Conservation (phyloP, 352 stramenopile genomes). For the Phytophthora aleatoria region DNA sequence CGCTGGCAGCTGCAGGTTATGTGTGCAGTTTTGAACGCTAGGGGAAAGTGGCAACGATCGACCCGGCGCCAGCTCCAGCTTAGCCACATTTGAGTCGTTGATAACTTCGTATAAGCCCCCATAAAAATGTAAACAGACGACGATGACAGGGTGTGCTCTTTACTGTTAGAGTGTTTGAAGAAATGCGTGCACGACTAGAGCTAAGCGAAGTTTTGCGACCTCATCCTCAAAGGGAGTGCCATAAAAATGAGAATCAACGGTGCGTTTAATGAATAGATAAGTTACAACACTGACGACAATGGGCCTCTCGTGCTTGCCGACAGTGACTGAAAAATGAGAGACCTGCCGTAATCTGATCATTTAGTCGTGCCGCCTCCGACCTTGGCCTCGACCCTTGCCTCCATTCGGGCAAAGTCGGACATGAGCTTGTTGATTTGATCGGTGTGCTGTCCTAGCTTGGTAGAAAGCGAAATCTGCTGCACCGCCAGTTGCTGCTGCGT, state of each 20-base stretch:
- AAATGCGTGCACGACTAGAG: background rate
- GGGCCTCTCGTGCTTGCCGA: constrained; percentile 4
- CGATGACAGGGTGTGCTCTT: constrained; percentile 1
- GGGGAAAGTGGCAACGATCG: constrained; percentile 11
- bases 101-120: constrained; percentile 21
- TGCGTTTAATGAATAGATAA: constrained; percentile 22
- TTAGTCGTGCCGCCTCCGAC: constrained; percentile 32
- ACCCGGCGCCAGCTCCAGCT: constrained; percentile 7
- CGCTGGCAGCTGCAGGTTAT: background rate
- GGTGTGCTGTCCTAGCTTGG: constrained; percentile 68
- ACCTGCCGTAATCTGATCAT: constrained; percentile 1
- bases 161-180: background rate
- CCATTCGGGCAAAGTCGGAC: constrained; percentile 74
- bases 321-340: constrained; percentile 11
- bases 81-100: constrained; percentile 14
- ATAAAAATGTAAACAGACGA: constrained; percentile 34
- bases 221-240: background rate
- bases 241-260: constrained; percentile 5
- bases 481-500: constrained; percentile 82
- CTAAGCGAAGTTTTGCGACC: background rate
- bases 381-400: constrained; percentile 73
- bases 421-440: constrained; percentile 81
- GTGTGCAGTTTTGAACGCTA: constrained; percentile 7
- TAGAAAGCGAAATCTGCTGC: constrained; percentile 75
- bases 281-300: constrained; percentile 13